Evolutionary conservation across 306 rosid genomes (phyloP), one percentile per base, ranked within the genome.

Genomic region (Hippophae tibetana): DNA sequence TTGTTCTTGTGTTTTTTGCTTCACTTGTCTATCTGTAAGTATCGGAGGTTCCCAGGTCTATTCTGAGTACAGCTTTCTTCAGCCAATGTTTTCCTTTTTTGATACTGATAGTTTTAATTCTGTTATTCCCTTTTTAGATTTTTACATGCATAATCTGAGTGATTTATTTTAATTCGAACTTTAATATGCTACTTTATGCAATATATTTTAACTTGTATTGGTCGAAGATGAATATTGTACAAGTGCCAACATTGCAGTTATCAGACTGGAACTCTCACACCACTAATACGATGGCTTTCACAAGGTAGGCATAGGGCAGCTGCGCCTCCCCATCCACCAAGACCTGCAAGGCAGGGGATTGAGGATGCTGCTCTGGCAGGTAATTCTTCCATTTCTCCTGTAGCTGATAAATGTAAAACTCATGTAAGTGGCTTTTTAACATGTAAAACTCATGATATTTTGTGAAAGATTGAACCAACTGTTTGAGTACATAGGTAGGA

Each of bases 221-320:
- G 23, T 18, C 23, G 66, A 60, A 72, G 61, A 64, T 74, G 51
- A 59, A 45, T 42, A 63, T 54, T 69, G 60, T 61, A 12, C 64
- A 48, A 48, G 56, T 31, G 66, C 56, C 48, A 52, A 69, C 73
- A 56, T 73, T 63, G 61, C 76, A 93, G 99, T 43, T 93, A 88
- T 75, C 95, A 88, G 80, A 93, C 97, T 66, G 97, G 97, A 76
- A 85, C 97, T 9, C 80, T 93, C 69, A 79, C 97, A 46, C 99
- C 99, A 11, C 12, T 93, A 43, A 47, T 93, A 70, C 76, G 82
- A 65, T 88, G 99, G 97, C 94, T 88, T 70, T 84, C 97, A 41
- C 99, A 81, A 70, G 87, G 89, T 57, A 93, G 86, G 99, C 90
- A 84, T 69, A 86, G 94, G 76, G 97, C 96, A 7, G 95, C 94